Evolutionary conservation across 2,329 filamentous ascomycete genomes (phyloP).

Genomic region (Dothistroma pini): DNA sequence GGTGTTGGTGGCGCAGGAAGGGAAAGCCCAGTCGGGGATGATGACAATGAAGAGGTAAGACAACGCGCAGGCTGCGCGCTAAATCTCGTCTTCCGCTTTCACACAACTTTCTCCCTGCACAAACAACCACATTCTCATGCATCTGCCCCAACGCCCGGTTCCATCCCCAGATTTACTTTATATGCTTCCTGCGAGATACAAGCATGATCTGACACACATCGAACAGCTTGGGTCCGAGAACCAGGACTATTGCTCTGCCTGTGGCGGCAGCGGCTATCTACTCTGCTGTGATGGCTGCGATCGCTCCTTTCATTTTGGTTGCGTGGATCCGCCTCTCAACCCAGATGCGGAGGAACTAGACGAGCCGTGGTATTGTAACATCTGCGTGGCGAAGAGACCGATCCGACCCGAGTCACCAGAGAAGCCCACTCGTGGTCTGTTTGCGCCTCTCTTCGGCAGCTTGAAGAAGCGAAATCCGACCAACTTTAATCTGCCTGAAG

Average conservation of each 20-base stretch:
- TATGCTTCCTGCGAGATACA: slow-evolving; percentile 17
- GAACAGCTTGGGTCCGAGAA: slow-evolving; percentile 55
- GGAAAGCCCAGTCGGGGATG: slow-evolving; percentile 59
- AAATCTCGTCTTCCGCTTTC: slow-evolving; percentile 38
- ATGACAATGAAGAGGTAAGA: slow-evolving; percentile 55
- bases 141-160: slow-evolving; percentile 26
- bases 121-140: slow-evolving; percentile 27
- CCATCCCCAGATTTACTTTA: slow-evolving; percentile 24
- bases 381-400: slow-evolving; percentile 53
- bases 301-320: slow-evolving; percentile 84
- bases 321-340: slow-evolving; percentile 72
- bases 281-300: slow-evolving; percentile 93
- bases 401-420: slow-evolving; percentile 28
- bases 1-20: slow-evolving; percentile 59
- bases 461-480: slow-evolving; percentile 36
- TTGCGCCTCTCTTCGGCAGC: slow-evolving; percentile 61
- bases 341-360: slow-evolving; percentile 50
- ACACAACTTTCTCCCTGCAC: slow-evolving; percentile 32
- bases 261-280: slow-evolving; percentile 76
- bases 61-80: slow-evolving; percentile 32
- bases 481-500: slow-evolving; percentile 57
- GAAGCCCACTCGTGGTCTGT: slow-evolving; percentile 47
- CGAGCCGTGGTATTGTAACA: slow-evolving; percentile 79
- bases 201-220: slow-evolving; percentile 38
- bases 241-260: slow-evolving; percentile 85